Conservation (phyloP, 1,284 basidiomycete species). For the Moesziomyces globuligerus region DNA sequence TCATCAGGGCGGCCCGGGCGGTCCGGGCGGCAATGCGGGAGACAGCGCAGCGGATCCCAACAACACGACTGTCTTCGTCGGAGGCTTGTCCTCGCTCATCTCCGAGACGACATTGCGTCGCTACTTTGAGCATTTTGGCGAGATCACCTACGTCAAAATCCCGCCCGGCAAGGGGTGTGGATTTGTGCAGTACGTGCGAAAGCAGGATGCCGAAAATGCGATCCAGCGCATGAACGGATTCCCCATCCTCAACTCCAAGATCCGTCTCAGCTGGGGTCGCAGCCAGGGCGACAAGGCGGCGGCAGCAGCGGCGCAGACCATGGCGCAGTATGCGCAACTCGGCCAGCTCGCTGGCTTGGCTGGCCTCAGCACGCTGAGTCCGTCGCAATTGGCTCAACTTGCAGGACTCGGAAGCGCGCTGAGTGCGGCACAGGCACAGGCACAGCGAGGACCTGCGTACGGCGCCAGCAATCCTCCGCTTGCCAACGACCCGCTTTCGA, state of each 20-base stretch:
- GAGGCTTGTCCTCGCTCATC: conserved; percentile 62
- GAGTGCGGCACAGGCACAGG: conserved; percentile 49
- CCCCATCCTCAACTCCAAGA: conserved; percentile 83
- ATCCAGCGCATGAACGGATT: conserved; percentile 97
- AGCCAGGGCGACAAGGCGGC: conserved; percentile 66
- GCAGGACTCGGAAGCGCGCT: conserved; percentile 50
- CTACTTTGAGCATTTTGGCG: conserved; percentile 64
- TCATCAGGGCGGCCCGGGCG: conserved; percentile 13
- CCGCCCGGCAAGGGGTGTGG: conserved; percentile 94
- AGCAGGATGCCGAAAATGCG: conserved; percentile 88
- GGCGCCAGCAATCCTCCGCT: conserved; percentile 9
- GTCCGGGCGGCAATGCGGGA: conserved; percentile 12
- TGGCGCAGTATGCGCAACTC: conserved; percentile 55
- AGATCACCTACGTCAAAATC: conserved; percentile 77
- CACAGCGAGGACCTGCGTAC: conserved; percentile 19
- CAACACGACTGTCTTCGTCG: conserved; percentile 67
- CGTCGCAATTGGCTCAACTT: conserved; percentile 52
- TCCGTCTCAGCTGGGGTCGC: conserved; percentile 90
- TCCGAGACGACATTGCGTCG: conserved; percentile 62
- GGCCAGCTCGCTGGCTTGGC: conserved; percentile 55
- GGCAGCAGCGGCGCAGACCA: conserved; percentile 60
- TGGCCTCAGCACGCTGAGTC: conserved; percentile 51
- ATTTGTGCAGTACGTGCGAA: conserved; percentile 91
- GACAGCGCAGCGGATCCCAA: conserved; percentile 62
- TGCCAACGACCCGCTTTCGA: conserved; percentile 47